phyloP scores from a whole-genome alignment of 371 early-diverging fungal species.

The Circinella minor region DNA sequence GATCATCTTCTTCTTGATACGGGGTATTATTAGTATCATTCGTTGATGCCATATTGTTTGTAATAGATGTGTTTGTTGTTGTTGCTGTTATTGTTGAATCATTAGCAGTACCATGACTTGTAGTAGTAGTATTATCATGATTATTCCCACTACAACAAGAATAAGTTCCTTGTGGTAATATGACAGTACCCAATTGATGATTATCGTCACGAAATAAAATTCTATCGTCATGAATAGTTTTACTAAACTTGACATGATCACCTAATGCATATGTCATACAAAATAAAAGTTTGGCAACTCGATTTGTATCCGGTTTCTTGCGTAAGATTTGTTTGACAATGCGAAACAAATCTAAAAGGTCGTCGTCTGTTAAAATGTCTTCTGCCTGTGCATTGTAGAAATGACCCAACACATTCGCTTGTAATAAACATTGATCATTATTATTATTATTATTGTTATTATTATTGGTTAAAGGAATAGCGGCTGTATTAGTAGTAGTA shows the following conservation, averaged over 20 bases:
- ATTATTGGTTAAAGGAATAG: too few relatives aligned
- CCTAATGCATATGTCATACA: conserved; percentile 51
- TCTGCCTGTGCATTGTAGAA: conserved; percentile 42
- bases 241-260: conserved; percentile 40
- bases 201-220: conserved; percentile 35
- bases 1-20: neutral
- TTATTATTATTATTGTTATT: neutral
- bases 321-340: conserved; percentile 45
- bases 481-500: too few relatives aligned
- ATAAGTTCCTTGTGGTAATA: conserved; percentile 8
- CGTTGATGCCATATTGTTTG: too few relatives aligned
- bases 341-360: conserved; percentile 49
- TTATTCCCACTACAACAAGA: conserved; percentile 19
- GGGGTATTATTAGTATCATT: too few relatives aligned
- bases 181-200: conserved; percentile 4
- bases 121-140: conserved; percentile 1
- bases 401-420: conserved; percentile 1
- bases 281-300: conserved; percentile 49
- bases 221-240: conserved; percentile 37
- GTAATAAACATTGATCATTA: neutral
- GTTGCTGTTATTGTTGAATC: neutral
- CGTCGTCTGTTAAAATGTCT: conserved; percentile 53
- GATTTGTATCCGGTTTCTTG: conserved; percentile 42
- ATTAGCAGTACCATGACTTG: neutral
- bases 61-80: neutral